A percentile compares a stretch with the other conserved stretches of the same genome.
Evolutionary conservation across 2,329 filamentous ascomycete species (phyloP).

Genomic region (Neodidymelliopsis sp.): DNA sequence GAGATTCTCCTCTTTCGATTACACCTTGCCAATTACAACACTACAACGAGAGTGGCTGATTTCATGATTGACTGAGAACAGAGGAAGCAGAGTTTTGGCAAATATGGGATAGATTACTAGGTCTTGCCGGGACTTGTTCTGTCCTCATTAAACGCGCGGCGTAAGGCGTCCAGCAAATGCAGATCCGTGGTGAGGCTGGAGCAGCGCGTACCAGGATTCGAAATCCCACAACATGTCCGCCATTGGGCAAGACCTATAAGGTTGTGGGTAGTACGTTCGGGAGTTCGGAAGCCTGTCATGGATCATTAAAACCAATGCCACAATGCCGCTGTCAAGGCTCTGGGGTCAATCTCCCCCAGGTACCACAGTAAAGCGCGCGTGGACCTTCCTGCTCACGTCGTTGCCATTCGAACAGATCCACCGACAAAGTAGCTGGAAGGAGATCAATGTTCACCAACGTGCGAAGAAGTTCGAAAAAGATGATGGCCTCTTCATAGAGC

Average conservation of each 20-base stretch:
- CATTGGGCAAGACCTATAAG: background rate
- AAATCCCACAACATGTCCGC: background rate
- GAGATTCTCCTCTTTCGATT: background rate
- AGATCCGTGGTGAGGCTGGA: background rate
- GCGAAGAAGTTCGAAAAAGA: too few relatives aligned
- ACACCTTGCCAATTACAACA: background rate
- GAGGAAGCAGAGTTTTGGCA: background rate
- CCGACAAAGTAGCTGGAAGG: too few relatives aligned
- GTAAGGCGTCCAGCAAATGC: constrained; percentile 6
- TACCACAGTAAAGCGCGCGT: too few relatives aligned
- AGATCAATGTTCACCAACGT: too few relatives aligned
- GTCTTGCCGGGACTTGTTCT: background rate
- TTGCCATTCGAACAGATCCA: too few relatives aligned
- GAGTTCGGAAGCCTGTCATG: too few relatives aligned
- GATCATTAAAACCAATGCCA: too few relatives aligned
- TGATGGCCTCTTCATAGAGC: too few relatives aligned
- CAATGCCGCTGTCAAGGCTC: background rate
- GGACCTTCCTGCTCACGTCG: too few relatives aligned
- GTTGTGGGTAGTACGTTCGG: constrained; percentile 8
- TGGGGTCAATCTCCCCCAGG: background rate
- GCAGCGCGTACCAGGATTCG: too few relatives aligned
- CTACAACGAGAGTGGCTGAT: background rate
- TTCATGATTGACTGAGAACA: background rate
- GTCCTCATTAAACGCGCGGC: constrained; percentile 3
- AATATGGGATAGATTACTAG: background rate